Evolutionary conservation across 2,329 filamentous ascomycete genomes (phyloP).

Genomic region (Ophiostoma triangulosporum): DNA sequence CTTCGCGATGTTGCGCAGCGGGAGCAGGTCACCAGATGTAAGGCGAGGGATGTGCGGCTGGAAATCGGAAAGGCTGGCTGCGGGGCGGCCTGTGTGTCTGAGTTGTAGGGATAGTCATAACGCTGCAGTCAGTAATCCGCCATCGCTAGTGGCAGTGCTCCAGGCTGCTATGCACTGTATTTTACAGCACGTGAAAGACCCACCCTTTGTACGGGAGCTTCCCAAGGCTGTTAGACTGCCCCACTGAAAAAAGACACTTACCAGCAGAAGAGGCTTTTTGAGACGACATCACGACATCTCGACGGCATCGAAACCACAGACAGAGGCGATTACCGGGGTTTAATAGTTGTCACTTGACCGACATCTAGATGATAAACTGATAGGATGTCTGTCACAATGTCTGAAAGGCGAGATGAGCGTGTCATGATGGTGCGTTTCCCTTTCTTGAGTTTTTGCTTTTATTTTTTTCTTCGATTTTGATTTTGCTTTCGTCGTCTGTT

Average conservation of each 20-base stretch:
- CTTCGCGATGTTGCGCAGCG: background rate
- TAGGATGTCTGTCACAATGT: background rate
- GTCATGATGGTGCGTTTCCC: background rate
- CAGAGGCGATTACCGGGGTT: no score
- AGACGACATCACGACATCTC: background rate
- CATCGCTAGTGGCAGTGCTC: background rate
- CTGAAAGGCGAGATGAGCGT: background rate
- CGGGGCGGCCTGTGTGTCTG: slow-evolving; percentile 1
- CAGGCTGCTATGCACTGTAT: background rate
- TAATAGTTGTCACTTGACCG: no score
- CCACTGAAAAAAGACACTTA: background rate
- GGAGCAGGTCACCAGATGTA: background rate
- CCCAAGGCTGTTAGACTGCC: slow-evolving; percentile 2
- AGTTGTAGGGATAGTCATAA: background rate
- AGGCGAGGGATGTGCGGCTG: background rate
- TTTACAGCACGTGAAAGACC: slow-evolving; percentile 4
- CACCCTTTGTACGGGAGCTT: background rate
- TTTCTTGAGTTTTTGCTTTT: background rate
- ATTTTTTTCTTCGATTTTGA: background rate
- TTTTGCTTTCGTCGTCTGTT: no score
- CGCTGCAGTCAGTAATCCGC: background rate
- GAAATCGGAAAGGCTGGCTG: slow-evolving; percentile 9
- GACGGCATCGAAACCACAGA: no score
- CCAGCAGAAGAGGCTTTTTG: background rate
- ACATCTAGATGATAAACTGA: no score